phyloP scores from a whole-genome alignment of 495 filamentous ascomycete species.

The Podospora tetraspora region DNA sequence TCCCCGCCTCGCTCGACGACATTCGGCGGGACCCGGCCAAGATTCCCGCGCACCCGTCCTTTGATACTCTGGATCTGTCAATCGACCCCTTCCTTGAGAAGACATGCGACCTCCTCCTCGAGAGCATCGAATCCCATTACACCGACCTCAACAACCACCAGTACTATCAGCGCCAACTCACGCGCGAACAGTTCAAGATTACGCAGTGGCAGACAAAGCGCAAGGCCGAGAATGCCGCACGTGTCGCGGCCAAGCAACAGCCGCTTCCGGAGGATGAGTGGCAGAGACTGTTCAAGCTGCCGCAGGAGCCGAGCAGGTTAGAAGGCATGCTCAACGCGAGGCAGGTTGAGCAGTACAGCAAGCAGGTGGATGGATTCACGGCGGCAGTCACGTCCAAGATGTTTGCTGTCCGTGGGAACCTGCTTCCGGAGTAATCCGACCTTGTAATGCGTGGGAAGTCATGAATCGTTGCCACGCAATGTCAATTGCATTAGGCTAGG shows the following conservation, averaged over 20 bases:
- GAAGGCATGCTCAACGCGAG: constrained; percentile 88
- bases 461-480: constrained; percentile 17
- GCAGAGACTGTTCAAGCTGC: constrained; percentile 95
- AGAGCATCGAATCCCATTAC: constrained; percentile 94
- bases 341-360: constrained; percentile 96
- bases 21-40: constrained; percentile 53
- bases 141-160: constrained; percentile 98
- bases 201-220: constrained; percentile 92
- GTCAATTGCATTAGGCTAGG: constrained; percentile 31
- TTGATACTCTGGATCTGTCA: constrained; percentile 80
- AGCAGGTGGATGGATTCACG: constrained; percentile 95
- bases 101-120: constrained; percentile 90
- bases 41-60: constrained; percentile 74
- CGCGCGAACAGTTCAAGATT: constrained; percentile 94
- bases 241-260: constrained; percentile 79
- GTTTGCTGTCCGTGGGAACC: constrained; percentile 85
- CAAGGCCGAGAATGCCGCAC: constrained; percentile 84
- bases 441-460: constrained; percentile 13
- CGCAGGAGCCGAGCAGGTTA: constrained; percentile 83
- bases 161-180: constrained; percentile 95
- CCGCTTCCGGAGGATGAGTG: constrained; percentile 94
- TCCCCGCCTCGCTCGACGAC: constrained; percentile 71
- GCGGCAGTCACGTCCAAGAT: constrained; percentile 89
- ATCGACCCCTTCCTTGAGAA: constrained; percentile 99
- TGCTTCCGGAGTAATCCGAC: constrained; percentile 44